Evolutionary conservation across 176 grass and related monocot genomes (phyloP).

Genomic region (Phragmites australis): DNA sequence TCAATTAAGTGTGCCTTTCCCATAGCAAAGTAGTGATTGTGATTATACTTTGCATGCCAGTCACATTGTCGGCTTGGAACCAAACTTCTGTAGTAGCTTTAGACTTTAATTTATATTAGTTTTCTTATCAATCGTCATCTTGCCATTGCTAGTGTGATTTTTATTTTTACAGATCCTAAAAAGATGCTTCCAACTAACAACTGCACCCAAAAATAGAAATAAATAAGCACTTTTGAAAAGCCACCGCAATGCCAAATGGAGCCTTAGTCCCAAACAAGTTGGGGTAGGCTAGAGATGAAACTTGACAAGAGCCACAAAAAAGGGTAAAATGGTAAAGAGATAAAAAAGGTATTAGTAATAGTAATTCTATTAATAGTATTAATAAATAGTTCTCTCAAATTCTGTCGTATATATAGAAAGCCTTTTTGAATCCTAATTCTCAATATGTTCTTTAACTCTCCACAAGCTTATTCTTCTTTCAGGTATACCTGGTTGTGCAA

Average conservation of each 20-base stretch:
- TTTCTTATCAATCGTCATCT: background rate
- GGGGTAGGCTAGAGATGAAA: background rate
- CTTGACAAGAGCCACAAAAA: background rate
- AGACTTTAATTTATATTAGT: background rate
- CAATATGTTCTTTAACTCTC: conserved; percentile 2
- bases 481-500: conserved; percentile 99
- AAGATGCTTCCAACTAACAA: too few relatives aligned
- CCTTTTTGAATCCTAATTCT: background rate
- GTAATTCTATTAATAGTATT: background rate
- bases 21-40: background rate
- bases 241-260: too few relatives aligned
- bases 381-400: background rate
- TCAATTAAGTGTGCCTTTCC: background rate
- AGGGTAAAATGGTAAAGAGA: background rate
- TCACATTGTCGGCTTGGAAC: background rate
- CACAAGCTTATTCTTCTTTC: conserved; percentile 35
- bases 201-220: too few relatives aligned
- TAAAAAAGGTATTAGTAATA: background rate
- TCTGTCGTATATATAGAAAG: background rate
- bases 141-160: too few relatives aligned
- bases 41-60: background rate
- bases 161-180: too few relatives aligned
- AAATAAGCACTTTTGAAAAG: too few relatives aligned
- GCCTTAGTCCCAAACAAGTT: background rate
- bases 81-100: background rate